Percentiles rank a stretch among this genome's conserved stretches.
Conservation (phyloP, 2,329 filamentous ascomycete genomes). For the Trichoderma polysporum region DNA sequence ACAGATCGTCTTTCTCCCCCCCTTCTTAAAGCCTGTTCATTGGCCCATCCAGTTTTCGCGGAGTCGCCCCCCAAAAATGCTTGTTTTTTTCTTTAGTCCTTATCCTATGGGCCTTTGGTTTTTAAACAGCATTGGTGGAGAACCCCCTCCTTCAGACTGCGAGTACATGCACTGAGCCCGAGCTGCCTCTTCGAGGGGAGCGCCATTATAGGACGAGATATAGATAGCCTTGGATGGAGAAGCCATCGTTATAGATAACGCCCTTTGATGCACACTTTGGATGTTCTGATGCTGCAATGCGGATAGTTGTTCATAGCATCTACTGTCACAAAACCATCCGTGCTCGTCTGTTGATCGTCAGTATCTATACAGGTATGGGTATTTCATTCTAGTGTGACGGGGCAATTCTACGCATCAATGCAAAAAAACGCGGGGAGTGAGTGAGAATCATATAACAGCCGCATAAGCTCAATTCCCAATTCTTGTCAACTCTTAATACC, state of each 20-base stretch:
- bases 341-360: background rate
- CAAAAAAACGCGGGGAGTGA: background rate
- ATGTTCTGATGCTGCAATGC: background rate
- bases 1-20: background rate
- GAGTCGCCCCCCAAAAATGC: too few relatives aligned
- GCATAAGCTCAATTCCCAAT: background rate
- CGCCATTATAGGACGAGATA: background rate
- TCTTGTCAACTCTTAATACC: background rate
- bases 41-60: background rate
- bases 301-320: background rate
- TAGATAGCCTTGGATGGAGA: background rate
- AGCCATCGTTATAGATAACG: background rate
- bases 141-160: conserved; percentile 3
- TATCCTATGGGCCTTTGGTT: too few relatives aligned
- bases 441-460: background rate
- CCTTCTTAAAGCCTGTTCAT: background rate
- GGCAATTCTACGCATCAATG: background rate
- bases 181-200: background rate
- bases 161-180: background rate
- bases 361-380: background rate
- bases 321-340: background rate
- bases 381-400: background rate
- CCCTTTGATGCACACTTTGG: background rate
- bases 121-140: background rate
- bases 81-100: too few relatives aligned